Evolutionary conservation across 129 eudicot species (phyloP), one percentile per base, ranked within the genome.

Genomic region (Oenanthe sinensis): DNA sequence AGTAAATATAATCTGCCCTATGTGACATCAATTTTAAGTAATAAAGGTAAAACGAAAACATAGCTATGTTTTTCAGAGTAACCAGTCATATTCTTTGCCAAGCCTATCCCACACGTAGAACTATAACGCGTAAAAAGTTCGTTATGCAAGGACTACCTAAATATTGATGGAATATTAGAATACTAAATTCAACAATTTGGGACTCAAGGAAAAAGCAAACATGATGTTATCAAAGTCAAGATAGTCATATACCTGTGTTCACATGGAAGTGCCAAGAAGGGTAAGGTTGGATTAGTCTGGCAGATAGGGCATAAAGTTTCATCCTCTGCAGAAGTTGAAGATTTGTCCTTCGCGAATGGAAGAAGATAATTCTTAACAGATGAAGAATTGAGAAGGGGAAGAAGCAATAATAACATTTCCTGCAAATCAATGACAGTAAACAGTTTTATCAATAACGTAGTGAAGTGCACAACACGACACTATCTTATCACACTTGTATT

Each of bases 341-440:
- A 85, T 75, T 87, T 92, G 65, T 89, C 91, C 84, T 96, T 96
- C 37, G 96, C 91, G 78, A 96, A 92, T 33, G 99, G 99, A 43
- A 87, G 91, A 68, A 96, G 88, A 44, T 89, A 77, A 78, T 75
- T 96, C 77, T 88, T 92, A 43, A 96, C 83, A 20, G 96, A 85
- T 82, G 99, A 84, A 14, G 99, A 96, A 83, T 92, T 96, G 63
- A 96, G 90, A 90, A 96, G 97, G 36, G 99, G 99, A 79, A 96
- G 97, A 81, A 96, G 97, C 90, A 96, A 80, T 83, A 96, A 60
- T 84, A 96, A 85, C 97, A 96, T 90, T 87, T 96, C 99, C 99
- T 96, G 97, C 85, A 84, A n/a, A 76, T 62, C 24, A 73, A 62
- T 22, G 71, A 79, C 17, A 78, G 40, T 62, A 60, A 55, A 54